Evolutionary conservation across 495 filamentous ascomycete species (phyloP).

Genomic region (Neurospora hispaniola): DNA sequence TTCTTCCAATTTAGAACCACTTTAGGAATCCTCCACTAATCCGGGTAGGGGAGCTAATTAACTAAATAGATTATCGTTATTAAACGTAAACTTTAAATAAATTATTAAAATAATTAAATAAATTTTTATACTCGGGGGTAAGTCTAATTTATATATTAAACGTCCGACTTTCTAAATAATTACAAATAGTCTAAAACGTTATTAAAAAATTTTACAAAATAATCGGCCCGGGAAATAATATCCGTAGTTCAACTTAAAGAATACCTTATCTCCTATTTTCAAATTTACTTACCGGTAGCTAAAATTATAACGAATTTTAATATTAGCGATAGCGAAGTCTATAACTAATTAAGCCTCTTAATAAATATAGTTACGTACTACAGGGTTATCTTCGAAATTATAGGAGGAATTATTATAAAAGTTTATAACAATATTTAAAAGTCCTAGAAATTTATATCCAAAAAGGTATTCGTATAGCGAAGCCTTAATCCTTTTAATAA

Average conservation of each 20-base stretch:
- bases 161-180: background rate
- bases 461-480: too few relatives aligned
- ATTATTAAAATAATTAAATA: background rate
- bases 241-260: background rate
- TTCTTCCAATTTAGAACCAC: background rate
- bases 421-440: too few relatives aligned
- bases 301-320: background rate
- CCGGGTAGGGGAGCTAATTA: too few relatives aligned
- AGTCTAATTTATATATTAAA: background rate
- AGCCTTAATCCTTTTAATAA: too few relatives aligned
- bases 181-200: background rate
- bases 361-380: background rate
- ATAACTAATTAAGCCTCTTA: background rate
- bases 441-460: too few relatives aligned
- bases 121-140: background rate
- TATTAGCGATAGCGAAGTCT: background rate
- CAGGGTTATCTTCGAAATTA: background rate
- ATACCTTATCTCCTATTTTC: background rate
- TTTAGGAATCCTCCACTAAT: background rate
- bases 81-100: background rate
- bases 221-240: background rate
- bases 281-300: background rate
- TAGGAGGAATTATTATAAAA: too few relatives aligned
- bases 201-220: background rate
- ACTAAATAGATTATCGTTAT: too few relatives aligned